A percentile compares a stretch with the other conserved stretches of the same genome.
These are phyloP conservation scores for Neofusicoccum sp. DNA, from an alignment of 2,329 filamentous ascomycete genomes.

Conservation along the genomic window DNA sequence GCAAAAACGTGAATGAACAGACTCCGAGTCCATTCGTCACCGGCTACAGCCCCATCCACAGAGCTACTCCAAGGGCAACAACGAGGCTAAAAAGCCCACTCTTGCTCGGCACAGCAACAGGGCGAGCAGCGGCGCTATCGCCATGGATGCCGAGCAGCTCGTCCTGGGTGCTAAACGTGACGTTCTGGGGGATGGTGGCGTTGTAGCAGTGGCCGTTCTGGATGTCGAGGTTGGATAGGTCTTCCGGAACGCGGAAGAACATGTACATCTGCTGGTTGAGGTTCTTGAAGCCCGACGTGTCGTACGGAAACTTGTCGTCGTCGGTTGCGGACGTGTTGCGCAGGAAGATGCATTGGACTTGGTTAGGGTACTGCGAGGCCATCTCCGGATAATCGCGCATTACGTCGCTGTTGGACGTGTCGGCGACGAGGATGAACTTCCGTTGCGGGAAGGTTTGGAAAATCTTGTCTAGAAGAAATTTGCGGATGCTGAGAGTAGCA, in stretches of 20 bases:
- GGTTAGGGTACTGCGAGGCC: conserved; percentile 63
- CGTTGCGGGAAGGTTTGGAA: conserved; percentile 73
- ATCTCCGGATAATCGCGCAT: conserved; percentile 59
- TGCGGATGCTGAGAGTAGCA: conserved; percentile 70
- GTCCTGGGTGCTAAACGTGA: conserved; percentile 58
- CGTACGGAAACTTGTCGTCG: conserved; percentile 68
- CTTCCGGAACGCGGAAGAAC: conserved; percentile 74
- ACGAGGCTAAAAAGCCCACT: conserved; percentile 34
- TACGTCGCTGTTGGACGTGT: conserved; percentile 74
- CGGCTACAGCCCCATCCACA: conserved; percentile 28
- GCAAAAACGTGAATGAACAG: not conserved
- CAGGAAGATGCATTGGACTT: conserved; percentile 75
- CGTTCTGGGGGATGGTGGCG: conserved; percentile 62
- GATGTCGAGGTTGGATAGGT: conserved; percentile 65
- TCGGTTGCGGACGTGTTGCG: conserved; percentile 74
- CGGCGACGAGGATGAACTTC: conserved; percentile 73
- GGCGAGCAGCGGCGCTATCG: conserved; percentile 10
- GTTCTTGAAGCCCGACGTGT: conserved; percentile 68
- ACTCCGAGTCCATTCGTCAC: too few relatives aligned
- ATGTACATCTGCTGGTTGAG: conserved; percentile 69
- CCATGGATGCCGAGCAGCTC: conserved; percentile 38
- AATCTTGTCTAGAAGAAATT: conserved; percentile 66
- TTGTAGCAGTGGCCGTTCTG: conserved; percentile 68
- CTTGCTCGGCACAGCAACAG: conserved; percentile 26
- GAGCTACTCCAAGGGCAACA: conserved; percentile 32